Evolutionary conservation across 2,329 filamentous ascomycete species (phyloP).

Genomic region (Didymella pomorum): DNA sequence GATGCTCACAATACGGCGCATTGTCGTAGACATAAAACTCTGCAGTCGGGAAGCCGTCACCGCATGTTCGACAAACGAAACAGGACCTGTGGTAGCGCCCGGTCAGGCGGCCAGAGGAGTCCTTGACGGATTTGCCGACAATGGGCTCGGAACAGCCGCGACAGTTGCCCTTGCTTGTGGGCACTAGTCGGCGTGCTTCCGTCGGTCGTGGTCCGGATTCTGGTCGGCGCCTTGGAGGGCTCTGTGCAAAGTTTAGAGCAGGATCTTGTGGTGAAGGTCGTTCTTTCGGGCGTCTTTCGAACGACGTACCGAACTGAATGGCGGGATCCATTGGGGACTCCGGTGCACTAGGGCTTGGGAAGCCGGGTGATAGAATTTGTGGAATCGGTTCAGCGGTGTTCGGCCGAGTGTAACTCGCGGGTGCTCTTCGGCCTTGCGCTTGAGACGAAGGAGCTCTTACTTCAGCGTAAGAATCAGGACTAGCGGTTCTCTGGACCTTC

Average conservation of each 20-base stretch:
- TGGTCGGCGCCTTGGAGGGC: constrained; percentile 25
- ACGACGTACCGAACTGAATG: constrained; percentile 46
- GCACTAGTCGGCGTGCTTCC: constrained; percentile 38
- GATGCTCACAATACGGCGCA: constrained; percentile 85
- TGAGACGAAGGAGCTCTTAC: constrained; percentile 26
- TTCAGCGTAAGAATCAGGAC: constrained; percentile 42
- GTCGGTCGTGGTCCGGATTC: constrained; percentile 27
- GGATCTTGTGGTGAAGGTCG: constrained; percentile 24
- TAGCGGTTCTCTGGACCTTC: constrained; percentile 36
- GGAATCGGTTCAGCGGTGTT: constrained; percentile 33
- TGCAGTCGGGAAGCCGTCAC: constrained; percentile 79
- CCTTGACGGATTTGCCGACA: constrained; percentile 90
- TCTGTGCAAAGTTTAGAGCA: constrained; percentile 23
- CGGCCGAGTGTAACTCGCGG: constrained; percentile 32
- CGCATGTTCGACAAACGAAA: constrained; percentile 89
- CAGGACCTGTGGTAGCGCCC: constrained; percentile 95
- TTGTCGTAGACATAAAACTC: constrained; percentile 94
- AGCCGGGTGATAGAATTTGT: constrained; percentile 33
- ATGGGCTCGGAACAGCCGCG: constrained; percentile 82
- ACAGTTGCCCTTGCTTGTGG: constrained; percentile 74
- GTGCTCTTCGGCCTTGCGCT: constrained; percentile 26
- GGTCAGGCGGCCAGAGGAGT: constrained; percentile 87
- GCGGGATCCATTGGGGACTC: constrained; percentile 53
- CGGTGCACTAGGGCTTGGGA: constrained; percentile 33
- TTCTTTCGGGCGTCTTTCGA: constrained; percentile 29